phyloP scores from a whole-genome alignment of 371 early-diverging fungal genomes.

The Mucor indicus region DNA sequence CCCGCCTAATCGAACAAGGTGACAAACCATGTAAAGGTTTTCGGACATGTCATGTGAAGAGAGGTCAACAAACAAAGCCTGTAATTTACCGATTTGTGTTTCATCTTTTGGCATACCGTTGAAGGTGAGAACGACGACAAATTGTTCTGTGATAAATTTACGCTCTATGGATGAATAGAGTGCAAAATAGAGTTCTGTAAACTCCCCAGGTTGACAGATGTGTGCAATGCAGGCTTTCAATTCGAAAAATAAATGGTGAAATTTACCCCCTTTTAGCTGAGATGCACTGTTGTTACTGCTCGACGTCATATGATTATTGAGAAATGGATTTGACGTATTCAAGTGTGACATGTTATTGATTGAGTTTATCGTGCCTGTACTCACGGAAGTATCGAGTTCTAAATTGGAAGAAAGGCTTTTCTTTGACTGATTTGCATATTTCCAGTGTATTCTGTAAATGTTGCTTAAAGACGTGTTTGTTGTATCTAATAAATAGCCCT shows the following conservation, averaged over 20 bases:
- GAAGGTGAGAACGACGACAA: constrained; percentile 49
- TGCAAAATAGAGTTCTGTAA: constrained; percentile 63
- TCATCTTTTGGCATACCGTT: constrained; percentile 62
- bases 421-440: constrained; percentile 25
- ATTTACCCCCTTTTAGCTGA: constrained; percentile 35
- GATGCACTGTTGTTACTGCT: background rate
- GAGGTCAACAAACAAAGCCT: constrained; percentile 60
- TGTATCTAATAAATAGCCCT: constrained; percentile 59
- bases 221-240: constrained; percentile 65
- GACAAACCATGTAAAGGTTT: constrained; percentile 60
- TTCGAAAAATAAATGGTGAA: constrained; percentile 58
- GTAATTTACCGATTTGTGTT: constrained; percentile 45
- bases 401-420: background rate
- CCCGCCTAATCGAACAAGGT: constrained; percentile 60
- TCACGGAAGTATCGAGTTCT: background rate
- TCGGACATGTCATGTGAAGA: constrained; percentile 49
- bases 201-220: constrained; percentile 64
- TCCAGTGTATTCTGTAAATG: constrained; percentile 57
- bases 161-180: constrained; percentile 53
- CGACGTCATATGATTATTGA: background rate
- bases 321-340: background rate
- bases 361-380: background rate
- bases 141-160: constrained; percentile 65
- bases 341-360: background rate
- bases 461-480: constrained; percentile 55